A percentile compares a stretch with the other conserved stretches of the same genome.
These are phyloP conservation scores for Botryotinia globosa DNA, from an alignment of 2,329 filamentous ascomycete species.

Conservation along the genomic window DNA sequence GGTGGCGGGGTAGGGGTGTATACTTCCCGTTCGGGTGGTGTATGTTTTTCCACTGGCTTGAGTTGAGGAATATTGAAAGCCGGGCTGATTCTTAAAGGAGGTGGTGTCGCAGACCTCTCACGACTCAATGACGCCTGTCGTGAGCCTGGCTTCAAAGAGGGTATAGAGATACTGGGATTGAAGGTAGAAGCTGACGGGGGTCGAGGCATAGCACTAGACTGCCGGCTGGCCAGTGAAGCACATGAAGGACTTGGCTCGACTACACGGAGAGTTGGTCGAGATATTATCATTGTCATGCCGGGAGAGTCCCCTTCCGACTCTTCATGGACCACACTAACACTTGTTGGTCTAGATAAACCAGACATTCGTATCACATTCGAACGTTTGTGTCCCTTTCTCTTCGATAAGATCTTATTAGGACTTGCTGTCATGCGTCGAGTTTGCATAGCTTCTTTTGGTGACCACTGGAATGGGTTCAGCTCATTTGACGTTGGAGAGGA, in stretches of 20 bases:
- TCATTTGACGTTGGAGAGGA: background rate
- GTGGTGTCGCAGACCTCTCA: slow-evolving; percentile 19
- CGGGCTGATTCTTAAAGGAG: slow-evolving; percentile 29
- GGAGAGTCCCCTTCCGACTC: slow-evolving; percentile 29
- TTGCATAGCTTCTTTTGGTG: slow-evolving; percentile 30
- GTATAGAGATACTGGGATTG: slow-evolving; percentile 28
- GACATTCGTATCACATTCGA: slow-evolving; percentile 34
- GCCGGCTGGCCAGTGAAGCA: slow-evolving; percentile 18
- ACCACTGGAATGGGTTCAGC: slow-evolving; percentile 35
- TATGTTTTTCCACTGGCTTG: background rate
- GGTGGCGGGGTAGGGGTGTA: slow-evolving; percentile 26
- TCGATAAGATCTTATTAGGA: slow-evolving; percentile 19
- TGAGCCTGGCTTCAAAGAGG: slow-evolving; percentile 12
- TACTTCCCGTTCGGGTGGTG: slow-evolving; percentile 2
- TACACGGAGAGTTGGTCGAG: slow-evolving; percentile 18
- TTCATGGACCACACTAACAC: slow-evolving; percentile 32
- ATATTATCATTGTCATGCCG: slow-evolving; percentile 21
- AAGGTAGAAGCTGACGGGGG: slow-evolving; percentile 31
- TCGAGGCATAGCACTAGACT: slow-evolving; percentile 13
- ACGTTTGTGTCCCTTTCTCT: slow-evolving; percentile 32
- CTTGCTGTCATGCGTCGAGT: slow-evolving; percentile 20
- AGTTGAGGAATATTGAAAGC: slow-evolving; percentile 23
- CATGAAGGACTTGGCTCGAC: slow-evolving; percentile 25
- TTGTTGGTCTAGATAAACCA: slow-evolving; percentile 27
- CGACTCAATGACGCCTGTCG: slow-evolving; percentile 7